These are phyloP conservation scores for Chlamydomonas incerta DNA, from an alignment of 139 green algal species.

Conservation along the genomic window DNA sequence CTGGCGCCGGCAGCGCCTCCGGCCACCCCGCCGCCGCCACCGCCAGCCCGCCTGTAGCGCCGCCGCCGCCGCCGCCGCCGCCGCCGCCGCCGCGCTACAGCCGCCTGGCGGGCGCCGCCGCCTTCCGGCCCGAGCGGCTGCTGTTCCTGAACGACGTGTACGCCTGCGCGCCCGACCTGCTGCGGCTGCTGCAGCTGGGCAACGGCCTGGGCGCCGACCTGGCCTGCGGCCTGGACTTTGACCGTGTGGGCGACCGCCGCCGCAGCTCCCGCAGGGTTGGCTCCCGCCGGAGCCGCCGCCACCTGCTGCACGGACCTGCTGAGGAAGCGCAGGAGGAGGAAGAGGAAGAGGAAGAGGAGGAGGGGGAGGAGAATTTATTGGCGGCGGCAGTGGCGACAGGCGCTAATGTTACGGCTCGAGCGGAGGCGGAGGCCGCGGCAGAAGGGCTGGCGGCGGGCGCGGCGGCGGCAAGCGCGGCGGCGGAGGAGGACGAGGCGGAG, in stretches of 20 bases:
- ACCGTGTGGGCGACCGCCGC: neutral
- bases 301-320: no score
- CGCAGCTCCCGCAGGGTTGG: no score
- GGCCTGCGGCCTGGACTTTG: conserved; percentile 67
- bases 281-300: neutral
- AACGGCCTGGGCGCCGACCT: conserved; percentile 48
- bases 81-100: neutral
- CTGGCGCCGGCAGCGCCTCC: neutral
- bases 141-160: conserved; percentile 78
- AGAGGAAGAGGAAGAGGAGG: no score
- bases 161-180: conserved; percentile 65
- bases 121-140: conserved; percentile 19
- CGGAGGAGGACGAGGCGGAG: no score
- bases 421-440: no score
- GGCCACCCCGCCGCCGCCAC: neutral
- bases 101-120: neutral
- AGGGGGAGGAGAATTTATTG: no score
- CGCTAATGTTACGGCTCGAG: no score
- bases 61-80: neutral
- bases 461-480: no score
- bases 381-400: no score
- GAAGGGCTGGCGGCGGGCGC: no score
- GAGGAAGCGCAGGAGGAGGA: no score
- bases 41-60: neutral
- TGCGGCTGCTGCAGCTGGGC: conserved; percentile 59